Conservation (phyloP, 257 asterid species). For the Gardenia jasminoides region DNA sequence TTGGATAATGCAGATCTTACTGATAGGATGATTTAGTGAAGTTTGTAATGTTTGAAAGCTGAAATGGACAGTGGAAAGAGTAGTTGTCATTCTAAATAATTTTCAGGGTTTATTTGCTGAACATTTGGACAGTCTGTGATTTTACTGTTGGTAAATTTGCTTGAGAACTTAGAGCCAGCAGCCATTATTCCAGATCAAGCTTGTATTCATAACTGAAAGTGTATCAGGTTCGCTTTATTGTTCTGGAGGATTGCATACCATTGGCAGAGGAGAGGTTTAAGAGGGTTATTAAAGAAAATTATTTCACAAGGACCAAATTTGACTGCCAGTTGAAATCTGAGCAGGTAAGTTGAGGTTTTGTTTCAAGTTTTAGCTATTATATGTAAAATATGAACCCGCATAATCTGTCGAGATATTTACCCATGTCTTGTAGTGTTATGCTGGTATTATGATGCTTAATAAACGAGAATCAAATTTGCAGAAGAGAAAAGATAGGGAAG, state of each 20-base stretch:
- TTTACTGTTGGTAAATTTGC: not conserved
- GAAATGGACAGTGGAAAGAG: not conserved
- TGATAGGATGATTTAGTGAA: not conserved
- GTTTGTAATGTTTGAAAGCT: not conserved
- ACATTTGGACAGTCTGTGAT: not conserved
- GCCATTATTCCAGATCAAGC: constrained; percentile 3
- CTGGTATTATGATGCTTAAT: not conserved
- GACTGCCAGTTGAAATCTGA: constrained; percentile 60
- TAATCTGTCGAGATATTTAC: not conserved
- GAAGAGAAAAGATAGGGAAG: not conserved
- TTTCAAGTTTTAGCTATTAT: not conserved
- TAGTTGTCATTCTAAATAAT: not conserved
- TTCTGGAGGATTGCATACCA: constrained; percentile 69
- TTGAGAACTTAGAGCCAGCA: not conserved
- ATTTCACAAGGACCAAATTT: constrained; percentile 63
- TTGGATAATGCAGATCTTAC: not conserved
- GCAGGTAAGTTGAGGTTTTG: constrained; percentile 46
- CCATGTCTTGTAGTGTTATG: not conserved
- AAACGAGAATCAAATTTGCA: not conserved
- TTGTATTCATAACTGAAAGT: constrained; percentile 19
- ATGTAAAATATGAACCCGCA: not conserved
- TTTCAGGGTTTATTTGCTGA: not conserved
- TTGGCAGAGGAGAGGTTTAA: constrained; percentile 83
- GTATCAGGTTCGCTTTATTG: constrained; percentile 68
- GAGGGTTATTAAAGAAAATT: constrained; percentile 59